Conservation (phyloP, 2,329 filamentous ascomycete species). For the Davidsoniella virescens region DNA sequence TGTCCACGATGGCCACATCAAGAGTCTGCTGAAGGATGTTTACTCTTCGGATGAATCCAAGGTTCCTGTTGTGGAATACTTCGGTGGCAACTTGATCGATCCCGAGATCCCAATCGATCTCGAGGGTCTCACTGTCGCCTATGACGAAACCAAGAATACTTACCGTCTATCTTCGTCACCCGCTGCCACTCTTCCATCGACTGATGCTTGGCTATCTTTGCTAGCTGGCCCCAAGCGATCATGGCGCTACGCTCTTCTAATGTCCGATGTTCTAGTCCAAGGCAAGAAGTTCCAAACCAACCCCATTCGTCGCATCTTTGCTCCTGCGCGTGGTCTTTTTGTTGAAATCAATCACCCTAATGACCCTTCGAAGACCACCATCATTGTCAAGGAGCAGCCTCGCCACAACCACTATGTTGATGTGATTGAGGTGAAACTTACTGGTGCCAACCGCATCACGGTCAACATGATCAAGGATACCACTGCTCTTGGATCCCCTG, state of each 20-base stretch:
- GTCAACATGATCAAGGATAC: constrained; percentile 89
- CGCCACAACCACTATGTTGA: constrained; percentile 74
- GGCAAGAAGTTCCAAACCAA: constrained; percentile 96
- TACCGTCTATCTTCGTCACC: constrained; percentile 70
- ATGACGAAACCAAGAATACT: constrained; percentile 61
- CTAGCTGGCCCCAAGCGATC: constrained; percentile 74
- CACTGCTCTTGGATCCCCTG: constrained; percentile 66
- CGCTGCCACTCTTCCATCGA: constrained; percentile 55
- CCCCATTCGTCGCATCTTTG: constrained; percentile 81
- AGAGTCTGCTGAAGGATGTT: constrained; percentile 58
- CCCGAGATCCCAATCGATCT: constrained; percentile 57
- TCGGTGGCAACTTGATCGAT: constrained; percentile 73
- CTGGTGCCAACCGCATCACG: constrained; percentile 60
- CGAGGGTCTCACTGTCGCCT: constrained; percentile 70
- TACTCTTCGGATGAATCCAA: constrained; percentile 57
- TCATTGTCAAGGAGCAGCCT: constrained; percentile 75
- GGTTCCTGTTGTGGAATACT: constrained; percentile 84
- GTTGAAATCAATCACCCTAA: constrained; percentile 77
- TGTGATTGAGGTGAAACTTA: constrained; percentile 71
- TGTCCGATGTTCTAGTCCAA: constrained; percentile 84
- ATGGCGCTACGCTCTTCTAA: constrained; percentile 90
- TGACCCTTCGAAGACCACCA: constrained; percentile 66
- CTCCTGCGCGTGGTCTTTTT: constrained; percentile 68
- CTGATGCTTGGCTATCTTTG: constrained; percentile 74
- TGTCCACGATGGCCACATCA: constrained; percentile 78